These are phyloP conservation scores for Ascocoryne sarcoides DNA, from an alignment of 2,329 filamentous ascomycete species.

Conservation along the genomic window DNA sequence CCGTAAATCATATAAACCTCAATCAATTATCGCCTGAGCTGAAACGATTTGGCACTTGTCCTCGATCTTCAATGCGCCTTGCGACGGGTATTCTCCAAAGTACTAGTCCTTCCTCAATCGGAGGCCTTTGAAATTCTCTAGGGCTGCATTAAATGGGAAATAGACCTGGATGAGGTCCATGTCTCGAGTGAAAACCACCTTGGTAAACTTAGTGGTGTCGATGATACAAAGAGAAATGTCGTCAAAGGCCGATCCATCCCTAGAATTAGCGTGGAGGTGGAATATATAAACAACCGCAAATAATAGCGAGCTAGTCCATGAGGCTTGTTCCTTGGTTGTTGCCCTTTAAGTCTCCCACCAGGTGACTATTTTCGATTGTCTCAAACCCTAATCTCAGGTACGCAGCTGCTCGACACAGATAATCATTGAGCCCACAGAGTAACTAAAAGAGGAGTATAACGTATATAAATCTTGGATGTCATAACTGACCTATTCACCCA, in stretches of 20 bases:
- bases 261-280: constrained; percentile 2
- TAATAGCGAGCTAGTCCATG: constrained; percentile 8
- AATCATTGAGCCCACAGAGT: no score
- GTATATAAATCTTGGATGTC: no score
- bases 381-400: no score
- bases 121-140: constrained; percentile 1
- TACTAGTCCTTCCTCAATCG: constrained; percentile 5
- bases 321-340: no score
- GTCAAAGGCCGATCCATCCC: constrained; percentile 4
- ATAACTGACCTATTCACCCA: no score
- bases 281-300: constrained; percentile 7
- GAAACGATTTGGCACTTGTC: constrained; percentile 9
- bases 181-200: constrained; percentile 5
- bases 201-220: constrained; percentile 6
- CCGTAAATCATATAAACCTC: constrained; percentile 5
- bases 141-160: constrained; percentile 1
- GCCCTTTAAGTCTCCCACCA: no score
- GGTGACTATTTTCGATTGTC: no score
- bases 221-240: constrained; percentile 6
- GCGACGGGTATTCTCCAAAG: constrained; percentile 11
- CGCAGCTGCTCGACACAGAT: no score
- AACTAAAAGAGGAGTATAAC: no score
- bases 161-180: constrained; percentile 6
- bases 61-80: constrained; percentile 10
- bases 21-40: constrained; percentile 6